Evolutionary conservation across 2,329 filamentous ascomycete genomes (phyloP), one percentile per base, ranked within the genome.

Genomic region (Paraphaeosphaeria minitans): DNA sequence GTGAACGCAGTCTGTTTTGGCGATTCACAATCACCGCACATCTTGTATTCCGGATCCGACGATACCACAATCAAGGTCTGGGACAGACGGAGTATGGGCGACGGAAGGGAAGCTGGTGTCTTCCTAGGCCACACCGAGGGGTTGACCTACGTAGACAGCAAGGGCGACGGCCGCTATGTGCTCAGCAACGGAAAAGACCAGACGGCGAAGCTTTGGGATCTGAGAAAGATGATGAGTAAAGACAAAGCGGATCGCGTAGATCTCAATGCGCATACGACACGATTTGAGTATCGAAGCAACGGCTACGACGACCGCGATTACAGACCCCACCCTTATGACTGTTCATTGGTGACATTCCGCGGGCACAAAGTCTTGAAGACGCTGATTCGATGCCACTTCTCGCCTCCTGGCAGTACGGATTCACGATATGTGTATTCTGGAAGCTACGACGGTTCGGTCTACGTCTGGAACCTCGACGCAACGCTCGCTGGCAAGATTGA

Each of bases 1-100:
- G 94, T 98, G 55, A 99, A 98, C 68, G 95, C 95, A 4, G 95
- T 99, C 0, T 97, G 93, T 76, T 98, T 96, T 70, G 95, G 93
- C 0, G 93, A 98, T 77, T 88, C 88, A 60, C 85, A 86, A 31
- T 96, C 92, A 0, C 94, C 95, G 1, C 93, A 99, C 73, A 94
- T 98, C 60, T 83, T 99, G 2, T 98, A 97, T 78, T 97, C 93
- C 0, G 95, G 95, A 21, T 97, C 93, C 0, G 95, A 99, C 72
- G 95, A 99, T 72, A 89, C 91, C 2, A 96, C 92, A 0, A 85
- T 98, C 69, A 96, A 97, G 72, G 92, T 99, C 2, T 99, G 95
- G 95, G 95, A 99, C 72, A 86, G 94, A 49, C 86, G 95, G 51
- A 86, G 83, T 37, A 84, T 89, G 80, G 84, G 82, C 24, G 79